phyloP scores from a whole-genome alignment of 164 flowering plant species.

The Tetracentron sinense region DNA sequence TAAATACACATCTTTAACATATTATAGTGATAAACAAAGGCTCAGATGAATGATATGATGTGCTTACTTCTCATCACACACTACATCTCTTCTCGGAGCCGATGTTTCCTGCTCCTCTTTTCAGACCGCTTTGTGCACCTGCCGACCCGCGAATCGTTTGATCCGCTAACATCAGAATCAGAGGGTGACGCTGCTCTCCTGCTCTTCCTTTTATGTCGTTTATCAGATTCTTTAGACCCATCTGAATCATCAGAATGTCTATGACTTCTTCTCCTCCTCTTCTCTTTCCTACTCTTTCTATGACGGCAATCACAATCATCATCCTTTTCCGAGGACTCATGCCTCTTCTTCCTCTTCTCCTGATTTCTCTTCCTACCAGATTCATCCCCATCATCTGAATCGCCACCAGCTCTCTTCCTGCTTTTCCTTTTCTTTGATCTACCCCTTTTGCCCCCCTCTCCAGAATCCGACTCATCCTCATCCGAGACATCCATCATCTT shows the following conservation, averaged over 20 bases:
- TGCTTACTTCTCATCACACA: background rate
- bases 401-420: conserved; percentile 30
- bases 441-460: conserved; percentile 48
- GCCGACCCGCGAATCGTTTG: conserved; percentile 60
- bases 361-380: conserved; percentile 14
- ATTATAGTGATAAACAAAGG: background rate
- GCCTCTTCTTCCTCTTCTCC: conserved; percentile 20
- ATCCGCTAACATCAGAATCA: conserved; percentile 49
- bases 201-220: conserved; percentile 46
- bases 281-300: conserved; percentile 42
- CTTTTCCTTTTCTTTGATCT: conserved; percentile 59
- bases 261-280: conserved; percentile 70
- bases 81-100: conserved; percentile 11
- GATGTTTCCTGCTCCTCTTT: conserved; percentile 54
- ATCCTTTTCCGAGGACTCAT: conserved; percentile 13
- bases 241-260: conserved; percentile 51
- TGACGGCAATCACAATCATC: conserved; percentile 20
- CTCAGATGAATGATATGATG: background rate
- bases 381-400: conserved; percentile 37
- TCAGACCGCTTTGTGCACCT: conserved; percentile 52
- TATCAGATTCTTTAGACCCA: conserved; percentile 39
- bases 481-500: conserved; percentile 28
- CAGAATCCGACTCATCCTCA: conserved; percentile 44
- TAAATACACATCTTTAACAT: too few species aligned
- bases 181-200: conserved; percentile 39